phyloP scores from a whole-genome alignment of 2,329 filamentous ascomycete species.

The Neonectria ditissima region DNA sequence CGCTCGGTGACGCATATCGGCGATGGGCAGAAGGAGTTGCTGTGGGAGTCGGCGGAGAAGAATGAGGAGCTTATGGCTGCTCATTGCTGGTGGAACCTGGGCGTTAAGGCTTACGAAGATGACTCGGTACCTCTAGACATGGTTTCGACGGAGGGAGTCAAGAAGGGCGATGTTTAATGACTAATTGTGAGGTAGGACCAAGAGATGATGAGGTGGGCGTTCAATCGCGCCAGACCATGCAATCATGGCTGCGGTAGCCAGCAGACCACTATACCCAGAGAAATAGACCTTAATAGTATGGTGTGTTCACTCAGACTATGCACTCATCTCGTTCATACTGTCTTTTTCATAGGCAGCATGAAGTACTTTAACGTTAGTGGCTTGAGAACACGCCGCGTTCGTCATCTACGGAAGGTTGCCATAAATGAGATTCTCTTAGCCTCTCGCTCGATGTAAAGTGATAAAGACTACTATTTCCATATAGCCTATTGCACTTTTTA shows the following conservation, averaged over 20 bases:
- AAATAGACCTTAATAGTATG: background rate
- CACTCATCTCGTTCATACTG: background rate
- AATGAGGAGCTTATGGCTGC: constrained; percentile 58
- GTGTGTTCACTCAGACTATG: background rate
- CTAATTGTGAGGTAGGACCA: background rate
- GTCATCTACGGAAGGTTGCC: too few relatives aligned
- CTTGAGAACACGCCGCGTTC: background rate
- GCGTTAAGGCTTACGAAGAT: constrained; percentile 60
- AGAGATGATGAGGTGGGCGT: background rate
- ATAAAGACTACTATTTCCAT: constrained; percentile 4
- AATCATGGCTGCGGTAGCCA: background rate
- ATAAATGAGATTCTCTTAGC: too few relatives aligned
- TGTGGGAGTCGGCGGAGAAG: constrained; percentile 56
- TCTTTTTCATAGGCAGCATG: background rate
- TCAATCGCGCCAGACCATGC: background rate
- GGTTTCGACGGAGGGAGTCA: background rate
- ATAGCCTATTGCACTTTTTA: constrained; percentile 26
- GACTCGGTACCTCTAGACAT: constrained; percentile 25
- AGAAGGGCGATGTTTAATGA: constrained; percentile 14
- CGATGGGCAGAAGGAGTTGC: constrained; percentile 57
- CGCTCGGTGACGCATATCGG: constrained; percentile 58
- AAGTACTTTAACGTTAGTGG: background rate
- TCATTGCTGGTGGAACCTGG: constrained; percentile 57
- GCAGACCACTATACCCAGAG: background rate
- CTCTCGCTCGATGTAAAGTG: background rate